Base-by-base conservation (phyloP, 495 filamentous ascomycete species). In the Pseudomonodictys pantanalensis region DNA sequence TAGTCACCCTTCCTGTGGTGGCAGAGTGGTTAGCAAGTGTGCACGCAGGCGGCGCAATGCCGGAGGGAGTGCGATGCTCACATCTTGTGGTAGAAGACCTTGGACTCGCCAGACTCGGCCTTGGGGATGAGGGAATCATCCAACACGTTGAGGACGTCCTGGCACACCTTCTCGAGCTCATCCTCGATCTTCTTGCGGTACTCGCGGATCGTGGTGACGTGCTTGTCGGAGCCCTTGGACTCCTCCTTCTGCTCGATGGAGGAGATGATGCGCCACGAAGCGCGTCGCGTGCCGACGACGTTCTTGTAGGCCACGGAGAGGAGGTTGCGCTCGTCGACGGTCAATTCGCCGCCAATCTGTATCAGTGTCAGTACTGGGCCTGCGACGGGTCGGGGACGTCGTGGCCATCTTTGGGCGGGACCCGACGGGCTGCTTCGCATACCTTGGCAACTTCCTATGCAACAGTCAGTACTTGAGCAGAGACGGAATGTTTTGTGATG, bases 51-150 rank as follows among this genome's bases (percentile, higher is more conserved):
- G 18, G 35, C 12, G 55, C 25, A 20, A n/a, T 7, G 26, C 26
- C 28, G 44, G 33, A 22, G 22, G 28, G n/a, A 11, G 8, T 24
- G 35, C 18, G 10, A 30, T 17, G 81, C 89, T 56, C 77, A 97
- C 93, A 99, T 99, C 87, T 99, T 99, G 88, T 97, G 95, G 81
- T 99, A 99, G 76, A 99, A 99, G 69, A 99, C 93, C 84, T 97
- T 97, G 69, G 91, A 96, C 83, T 99, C 93, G 77, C 93, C 93
- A 64, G 91, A 89, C 76, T 95, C 90, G 67, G 93, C 93, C 81
- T 96, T 92, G 75, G 95, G 92, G 71, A 99, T 99, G 70, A 99
- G 83, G 65, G 86, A 87, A 68, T 97, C 82, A 72, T 97, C 95
- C 61, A 99, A 83, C 58, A 99, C 93, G 69, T 96, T 86, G 66